Percentiles rank a stretch among this genome's conserved stretches.
These are phyloP conservation scores for Pelargonium citronellum DNA, from an alignment of 441 rosid species.

Conservation along the genomic window DNA sequence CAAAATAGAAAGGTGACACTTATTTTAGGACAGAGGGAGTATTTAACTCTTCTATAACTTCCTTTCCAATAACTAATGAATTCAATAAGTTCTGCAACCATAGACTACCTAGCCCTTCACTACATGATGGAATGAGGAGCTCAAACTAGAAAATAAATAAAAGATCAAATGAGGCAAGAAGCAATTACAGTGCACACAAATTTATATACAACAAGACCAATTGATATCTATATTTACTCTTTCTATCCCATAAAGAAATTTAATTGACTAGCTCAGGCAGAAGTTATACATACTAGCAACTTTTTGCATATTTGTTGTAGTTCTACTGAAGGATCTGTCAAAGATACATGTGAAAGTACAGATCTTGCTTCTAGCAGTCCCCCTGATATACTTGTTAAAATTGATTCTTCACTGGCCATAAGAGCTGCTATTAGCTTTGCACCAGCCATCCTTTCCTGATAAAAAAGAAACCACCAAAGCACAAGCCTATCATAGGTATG, in stretches of 20 bases:
- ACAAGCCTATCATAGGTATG: neutral
- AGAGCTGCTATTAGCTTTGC: conserved; percentile 83
- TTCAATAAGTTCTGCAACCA: too few species aligned
- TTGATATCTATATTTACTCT: neutral
- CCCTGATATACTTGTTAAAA: conserved; percentile 58
- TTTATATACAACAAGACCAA: neutral
- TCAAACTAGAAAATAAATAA: neutral
- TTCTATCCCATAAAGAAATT: neutral
- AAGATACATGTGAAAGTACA: conserved; percentile 42
- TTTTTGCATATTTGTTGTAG: conserved; percentile 51
- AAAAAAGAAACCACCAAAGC: conserved; percentile 10
- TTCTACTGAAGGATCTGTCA: conserved; percentile 52
- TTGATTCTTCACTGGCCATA: conserved; percentile 74
- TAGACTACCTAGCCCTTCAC: too few species aligned
- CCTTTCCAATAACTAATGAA: too few species aligned
- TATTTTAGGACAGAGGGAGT: too few species aligned
- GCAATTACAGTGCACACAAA: neutral
- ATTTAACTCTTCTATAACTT: too few species aligned
- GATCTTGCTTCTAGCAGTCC: conserved; percentile 71
- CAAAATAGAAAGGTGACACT: too few species aligned
- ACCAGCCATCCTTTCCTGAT: conserved; percentile 77
- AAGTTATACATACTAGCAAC: conserved; percentile 55
- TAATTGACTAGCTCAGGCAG: conserved; percentile 22
- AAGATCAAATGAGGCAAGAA: neutral
- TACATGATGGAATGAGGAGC: too few species aligned